phyloP scores from a whole-genome alignment of 306 rosid species.

The Ziziphus jujuba region DNA sequence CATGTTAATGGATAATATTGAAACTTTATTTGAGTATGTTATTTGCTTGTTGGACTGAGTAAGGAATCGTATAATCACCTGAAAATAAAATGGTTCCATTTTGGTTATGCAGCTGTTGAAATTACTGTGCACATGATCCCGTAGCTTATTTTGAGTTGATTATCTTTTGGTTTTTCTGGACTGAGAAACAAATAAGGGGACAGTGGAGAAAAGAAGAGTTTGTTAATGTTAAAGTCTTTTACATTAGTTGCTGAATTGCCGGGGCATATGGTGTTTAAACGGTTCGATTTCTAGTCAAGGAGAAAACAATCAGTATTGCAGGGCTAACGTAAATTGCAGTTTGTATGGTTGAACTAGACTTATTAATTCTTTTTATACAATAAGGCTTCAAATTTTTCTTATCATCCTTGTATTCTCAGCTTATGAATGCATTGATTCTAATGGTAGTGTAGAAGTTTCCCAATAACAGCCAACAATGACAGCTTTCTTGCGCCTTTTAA shows the following conservation, averaged over 20 bases:
- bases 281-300: background rate
- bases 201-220: too few relatives aligned
- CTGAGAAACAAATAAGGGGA: background rate
- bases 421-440: background rate
- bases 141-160: background rate
- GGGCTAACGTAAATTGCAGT: constrained; percentile 3
- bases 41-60: constrained; percentile 7
- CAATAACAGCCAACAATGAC: too few relatives aligned
- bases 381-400: background rate
- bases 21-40: background rate
- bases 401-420: background rate
- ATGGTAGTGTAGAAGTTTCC: too few relatives aligned
- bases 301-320: background rate
- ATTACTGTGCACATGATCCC: constrained; percentile 1
- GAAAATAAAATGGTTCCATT: background rate
- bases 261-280: background rate
- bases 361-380: background rate
- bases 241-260: background rate
- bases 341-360: background rate
- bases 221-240: background rate
- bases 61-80: background rate
- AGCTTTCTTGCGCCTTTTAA: too few relatives aligned
- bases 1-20: background rate
- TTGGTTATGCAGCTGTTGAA: constrained; percentile 3
- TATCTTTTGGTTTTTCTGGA: background rate